phyloP scores from a whole-genome alignment of 164 flowering plant genomes.

The Vitis cinerea region DNA sequence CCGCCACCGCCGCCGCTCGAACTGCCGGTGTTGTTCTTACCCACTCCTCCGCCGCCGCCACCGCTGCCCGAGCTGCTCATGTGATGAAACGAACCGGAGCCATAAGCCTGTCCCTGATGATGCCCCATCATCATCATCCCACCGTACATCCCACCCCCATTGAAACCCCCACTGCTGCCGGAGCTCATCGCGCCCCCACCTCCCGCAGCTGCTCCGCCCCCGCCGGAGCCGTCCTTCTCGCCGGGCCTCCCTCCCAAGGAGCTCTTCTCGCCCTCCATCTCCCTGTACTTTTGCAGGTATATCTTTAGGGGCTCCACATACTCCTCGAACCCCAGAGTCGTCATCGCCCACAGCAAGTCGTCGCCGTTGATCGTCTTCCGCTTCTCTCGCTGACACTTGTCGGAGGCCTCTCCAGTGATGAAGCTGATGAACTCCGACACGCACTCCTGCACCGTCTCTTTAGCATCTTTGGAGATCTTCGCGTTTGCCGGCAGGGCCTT shows the following conservation, averaged over 20 bases:
- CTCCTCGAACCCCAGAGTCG: slow-evolving; percentile 48
- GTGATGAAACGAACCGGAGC: slow-evolving; percentile 21
- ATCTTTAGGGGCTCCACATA: slow-evolving; percentile 48
- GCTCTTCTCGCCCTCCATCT: slow-evolving; percentile 44
- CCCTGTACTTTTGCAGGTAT: slow-evolving; percentile 47
- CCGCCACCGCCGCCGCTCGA: slow-evolving; percentile 12
- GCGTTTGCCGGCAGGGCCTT: slow-evolving; percentile 59
- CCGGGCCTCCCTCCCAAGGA: slow-evolving; percentile 19
- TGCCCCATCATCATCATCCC: slow-evolving; percentile 33
- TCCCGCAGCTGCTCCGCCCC: not conserved
- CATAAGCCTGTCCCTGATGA: slow-evolving; percentile 28
- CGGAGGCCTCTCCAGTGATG: slow-evolving; percentile 59
- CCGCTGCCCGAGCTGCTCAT: slow-evolving; percentile 1
- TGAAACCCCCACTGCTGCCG: slow-evolving; percentile 16
- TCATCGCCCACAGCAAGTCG: slow-evolving; percentile 51
- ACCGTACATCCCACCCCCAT: slow-evolving; percentile 27
- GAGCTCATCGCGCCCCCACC: slow-evolving; percentile 11
- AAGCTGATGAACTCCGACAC: slow-evolving; percentile 65
- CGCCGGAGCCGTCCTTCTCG: slow-evolving; percentile 20
- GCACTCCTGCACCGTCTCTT: slow-evolving; percentile 64
- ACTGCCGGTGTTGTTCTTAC: slow-evolving; percentile 6
- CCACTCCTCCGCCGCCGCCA: not conserved
- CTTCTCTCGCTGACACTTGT: slow-evolving; percentile 57
- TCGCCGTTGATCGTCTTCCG: slow-evolving; percentile 57
- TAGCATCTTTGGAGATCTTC: slow-evolving; percentile 59